Conservation (phyloP, 2,329 filamentous ascomycete species). For the Xylaria sp. region DNA sequence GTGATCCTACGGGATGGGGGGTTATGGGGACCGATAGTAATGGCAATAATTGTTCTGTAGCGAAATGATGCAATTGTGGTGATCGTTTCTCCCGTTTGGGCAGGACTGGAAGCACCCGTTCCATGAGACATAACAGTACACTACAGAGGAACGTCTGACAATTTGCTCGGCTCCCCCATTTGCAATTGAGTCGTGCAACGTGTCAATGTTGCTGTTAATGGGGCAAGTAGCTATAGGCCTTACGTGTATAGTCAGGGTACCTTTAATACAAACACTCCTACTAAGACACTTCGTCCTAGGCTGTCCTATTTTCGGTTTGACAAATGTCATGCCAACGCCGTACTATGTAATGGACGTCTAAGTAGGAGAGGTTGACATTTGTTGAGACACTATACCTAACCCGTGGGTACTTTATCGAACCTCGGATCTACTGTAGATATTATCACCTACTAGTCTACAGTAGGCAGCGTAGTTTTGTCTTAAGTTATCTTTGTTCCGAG, state of each 20-base stretch:
- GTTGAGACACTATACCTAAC: not conserved
- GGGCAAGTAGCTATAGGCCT: constrained; percentile 13
- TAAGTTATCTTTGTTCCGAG: not conserved
- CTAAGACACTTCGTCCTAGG: constrained; percentile 8
- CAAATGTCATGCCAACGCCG: constrained; percentile 22
- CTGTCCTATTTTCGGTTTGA: constrained; percentile 19
- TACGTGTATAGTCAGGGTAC: constrained; percentile 17
- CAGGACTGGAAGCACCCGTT: constrained; percentile 38
- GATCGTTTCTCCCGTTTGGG: constrained; percentile 38
- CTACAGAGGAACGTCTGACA: constrained; percentile 34
- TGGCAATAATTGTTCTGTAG: constrained; percentile 18
- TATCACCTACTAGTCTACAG: not conserved
- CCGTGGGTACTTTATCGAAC: not conserved
- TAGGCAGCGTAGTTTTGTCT: not conserved
- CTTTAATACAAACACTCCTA: constrained; percentile 20
- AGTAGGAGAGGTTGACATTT: not conserved
- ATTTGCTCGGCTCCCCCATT: constrained; percentile 25
- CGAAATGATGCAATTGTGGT: constrained; percentile 40
- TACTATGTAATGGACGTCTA: not conserved
- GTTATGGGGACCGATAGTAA: constrained; percentile 19
- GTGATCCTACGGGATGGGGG: constrained; percentile 2
- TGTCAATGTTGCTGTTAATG: constrained; percentile 33
- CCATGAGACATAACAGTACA: constrained; percentile 27
- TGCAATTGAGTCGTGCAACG: constrained; percentile 35
- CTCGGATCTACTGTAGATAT: not conserved